Evolutionary conservation across 805 yeast species (phyloP).

Genomic region (Cyberlindnera mycetangii): DNA sequence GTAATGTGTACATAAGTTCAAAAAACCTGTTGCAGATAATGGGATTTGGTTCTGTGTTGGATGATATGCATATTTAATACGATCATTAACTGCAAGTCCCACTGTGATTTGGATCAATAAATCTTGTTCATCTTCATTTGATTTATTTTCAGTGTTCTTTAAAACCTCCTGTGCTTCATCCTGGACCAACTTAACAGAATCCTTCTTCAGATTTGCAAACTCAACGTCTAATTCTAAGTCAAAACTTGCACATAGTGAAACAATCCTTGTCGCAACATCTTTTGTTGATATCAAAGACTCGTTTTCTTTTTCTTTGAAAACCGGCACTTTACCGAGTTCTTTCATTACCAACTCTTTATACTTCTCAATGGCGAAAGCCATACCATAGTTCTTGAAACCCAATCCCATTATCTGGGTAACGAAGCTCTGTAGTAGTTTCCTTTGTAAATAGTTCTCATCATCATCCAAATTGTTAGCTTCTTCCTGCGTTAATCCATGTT

Average conservation of each 20-base stretch:
- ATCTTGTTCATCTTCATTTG: constrained; percentile 30
- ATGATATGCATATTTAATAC: constrained; percentile 28
- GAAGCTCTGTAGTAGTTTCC: constrained; percentile 61
- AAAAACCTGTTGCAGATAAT: constrained; percentile 32
- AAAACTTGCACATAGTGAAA: constrained; percentile 54
- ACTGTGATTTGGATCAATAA: constrained; percentile 24
- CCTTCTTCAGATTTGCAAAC: constrained; percentile 34
- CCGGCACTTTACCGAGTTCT: constrained; percentile 13
- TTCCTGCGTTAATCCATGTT: constrained; percentile 29
- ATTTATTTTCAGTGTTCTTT: constrained; percentile 14
- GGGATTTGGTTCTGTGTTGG: constrained; percentile 31
- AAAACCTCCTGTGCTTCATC: constrained; percentile 30
- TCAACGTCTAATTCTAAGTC: constrained; percentile 57
- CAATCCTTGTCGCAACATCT: constrained; percentile 38
- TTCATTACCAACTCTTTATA: constrained; percentile 21
- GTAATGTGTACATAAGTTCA: constrained; percentile 29
- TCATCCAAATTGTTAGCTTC: constrained; percentile 41
- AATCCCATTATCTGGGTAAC: constrained; percentile 49
- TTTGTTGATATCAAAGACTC: constrained; percentile 29
- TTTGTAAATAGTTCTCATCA: constrained; percentile 62
- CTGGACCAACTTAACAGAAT: constrained; percentile 41
- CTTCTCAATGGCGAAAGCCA: constrained; percentile 2
- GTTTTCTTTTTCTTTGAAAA: constrained; percentile 13
- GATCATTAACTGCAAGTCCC: constrained; percentile 36
- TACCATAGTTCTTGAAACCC: constrained; percentile 23